A percentile compares a stretch with the other conserved stretches of the same genome.
Conservation (phyloP, 2,329 filamentous ascomycete genomes). For the Ceratocystiopsis minuta region DNA sequence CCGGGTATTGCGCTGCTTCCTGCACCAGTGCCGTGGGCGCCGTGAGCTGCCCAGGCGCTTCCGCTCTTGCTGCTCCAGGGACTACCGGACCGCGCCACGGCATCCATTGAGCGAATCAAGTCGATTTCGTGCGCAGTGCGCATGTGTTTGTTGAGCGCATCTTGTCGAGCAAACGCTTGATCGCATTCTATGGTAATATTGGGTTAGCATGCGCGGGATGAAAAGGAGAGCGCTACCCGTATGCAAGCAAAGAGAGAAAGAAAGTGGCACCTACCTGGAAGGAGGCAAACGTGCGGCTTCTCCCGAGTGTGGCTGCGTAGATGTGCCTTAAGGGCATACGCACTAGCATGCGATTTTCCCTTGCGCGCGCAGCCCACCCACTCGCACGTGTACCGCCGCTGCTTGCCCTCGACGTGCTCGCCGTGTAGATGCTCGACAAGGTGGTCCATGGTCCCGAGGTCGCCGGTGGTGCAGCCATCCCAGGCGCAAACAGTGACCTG, state of each 20-base stretch:
- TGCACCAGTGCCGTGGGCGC: neutral
- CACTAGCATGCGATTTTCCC: constrained; percentile 80
- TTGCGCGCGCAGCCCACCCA: constrained; percentile 84
- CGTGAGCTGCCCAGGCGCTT: neutral
- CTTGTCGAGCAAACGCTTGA: constrained; percentile 85
- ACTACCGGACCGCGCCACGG: constrained; percentile 43
- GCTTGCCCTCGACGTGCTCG: constrained; percentile 79
- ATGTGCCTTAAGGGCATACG: constrained; percentile 88
- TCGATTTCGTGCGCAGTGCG: constrained; percentile 96
- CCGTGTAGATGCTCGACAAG: constrained; percentile 75
- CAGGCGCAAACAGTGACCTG: constrained; percentile 65
- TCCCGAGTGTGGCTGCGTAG: constrained; percentile 96
- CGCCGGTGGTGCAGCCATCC: constrained; percentile 55
- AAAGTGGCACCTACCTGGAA: constrained; percentile 53
- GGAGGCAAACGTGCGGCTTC: constrained; percentile 92
- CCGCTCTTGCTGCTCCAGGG: too few species aligned
- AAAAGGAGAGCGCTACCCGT: too few species aligned
- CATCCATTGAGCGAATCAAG: constrained; percentile 62
- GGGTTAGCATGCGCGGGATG: too few species aligned
- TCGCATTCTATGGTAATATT: constrained; percentile 57
- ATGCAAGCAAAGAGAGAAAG: neutral
- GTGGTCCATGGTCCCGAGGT: constrained; percentile 63
- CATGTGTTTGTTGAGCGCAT: constrained; percentile 95
- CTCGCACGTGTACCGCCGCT: constrained; percentile 97
- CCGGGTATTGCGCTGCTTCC: neutral